Percentiles rank a stretch among this genome's conserved stretches.
These are phyloP conservation scores for Aspergillus fumigatus DNA, from an alignment of 2,329 filamentous ascomycete genomes.

Conservation along the genomic window DNA sequence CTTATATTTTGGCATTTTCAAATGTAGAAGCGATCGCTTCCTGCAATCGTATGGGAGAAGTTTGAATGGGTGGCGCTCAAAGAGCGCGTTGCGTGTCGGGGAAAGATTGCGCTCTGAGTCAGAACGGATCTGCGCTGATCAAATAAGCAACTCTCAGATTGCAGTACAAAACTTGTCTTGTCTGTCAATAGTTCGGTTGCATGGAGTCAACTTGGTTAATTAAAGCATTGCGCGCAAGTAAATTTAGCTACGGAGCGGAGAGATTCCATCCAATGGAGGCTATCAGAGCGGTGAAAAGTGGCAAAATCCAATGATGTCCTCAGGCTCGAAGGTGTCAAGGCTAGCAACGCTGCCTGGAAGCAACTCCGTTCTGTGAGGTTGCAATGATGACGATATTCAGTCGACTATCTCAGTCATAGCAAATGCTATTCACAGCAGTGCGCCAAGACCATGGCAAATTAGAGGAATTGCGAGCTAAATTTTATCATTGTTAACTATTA, in stretches of 20 bases:
- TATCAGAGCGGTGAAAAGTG: constrained; percentile 2
- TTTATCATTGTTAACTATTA: neutral
- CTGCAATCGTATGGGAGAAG: constrained; percentile 2
- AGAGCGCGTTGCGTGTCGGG: constrained; percentile 12
- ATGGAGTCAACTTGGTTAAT: neutral
- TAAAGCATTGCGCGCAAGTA: neutral
- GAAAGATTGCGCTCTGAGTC: neutral
- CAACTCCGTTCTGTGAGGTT: neutral
- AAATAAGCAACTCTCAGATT: neutral
- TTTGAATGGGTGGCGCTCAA: constrained; percentile 11
- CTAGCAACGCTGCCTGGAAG: neutral
- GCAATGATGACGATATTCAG: neutral
- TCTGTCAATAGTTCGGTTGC: neutral
- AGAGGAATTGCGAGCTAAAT: neutral
- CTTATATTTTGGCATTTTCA: constrained; percentile 85
- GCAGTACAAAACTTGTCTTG: neutral
- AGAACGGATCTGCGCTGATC: neutral
- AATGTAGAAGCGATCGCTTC: constrained; percentile 10
- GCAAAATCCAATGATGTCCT: constrained; percentile 3
- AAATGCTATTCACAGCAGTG: neutral
- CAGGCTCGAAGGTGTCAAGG: constrained; percentile 3
- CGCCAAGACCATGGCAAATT: neutral
- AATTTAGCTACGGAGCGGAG: neutral
- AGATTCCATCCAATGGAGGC: constrained; percentile 7
- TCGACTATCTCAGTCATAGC: neutral